These are phyloP conservation scores for Moringa oleifera DNA, from an alignment of 345 rosid species.

Conservation along the genomic window DNA sequence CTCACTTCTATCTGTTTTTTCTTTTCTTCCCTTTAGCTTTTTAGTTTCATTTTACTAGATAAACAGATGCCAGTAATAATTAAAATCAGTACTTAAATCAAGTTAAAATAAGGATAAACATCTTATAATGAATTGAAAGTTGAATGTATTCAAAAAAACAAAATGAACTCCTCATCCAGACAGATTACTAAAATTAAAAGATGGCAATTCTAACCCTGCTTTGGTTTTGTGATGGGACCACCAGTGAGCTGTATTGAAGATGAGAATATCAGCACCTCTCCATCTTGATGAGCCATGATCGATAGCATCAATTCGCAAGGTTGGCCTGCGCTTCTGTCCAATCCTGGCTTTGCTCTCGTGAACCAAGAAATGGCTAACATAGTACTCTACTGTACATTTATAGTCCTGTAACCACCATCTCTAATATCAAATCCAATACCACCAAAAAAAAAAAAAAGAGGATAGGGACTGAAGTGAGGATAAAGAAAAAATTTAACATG, in stretches of 20 bases:
- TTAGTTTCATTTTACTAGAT: too few relatives aligned
- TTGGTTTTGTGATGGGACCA: conserved; percentile 96
- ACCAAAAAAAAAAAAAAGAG: background rate
- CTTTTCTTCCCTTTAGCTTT: too few relatives aligned
- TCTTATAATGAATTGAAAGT: too few relatives aligned
- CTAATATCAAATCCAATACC: background rate
- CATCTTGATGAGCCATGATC: conserved; percentile 89
- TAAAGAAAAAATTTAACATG: background rate
- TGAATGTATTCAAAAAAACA: too few relatives aligned
- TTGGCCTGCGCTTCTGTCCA: conserved; percentile 63
- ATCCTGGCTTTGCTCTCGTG: conserved; percentile 81
- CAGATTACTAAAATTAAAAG: too few relatives aligned
- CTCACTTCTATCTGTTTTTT: too few relatives aligned
- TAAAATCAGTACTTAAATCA: too few relatives aligned
- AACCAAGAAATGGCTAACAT: conserved; percentile 75
- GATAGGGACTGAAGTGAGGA: background rate
- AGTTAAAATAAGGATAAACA: too few relatives aligned
- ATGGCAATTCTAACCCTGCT: conserved; percentile 58
- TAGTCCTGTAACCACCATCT: conserved; percentile 57
- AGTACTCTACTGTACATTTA: conserved; percentile 79
- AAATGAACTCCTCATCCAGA: too few relatives aligned
- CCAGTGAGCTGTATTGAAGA: conserved; percentile 98
- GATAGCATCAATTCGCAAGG: conserved; percentile 74
- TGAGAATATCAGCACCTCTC: conserved; percentile 83
- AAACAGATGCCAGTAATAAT: too few relatives aligned